Conservation (phyloP, 345 rosid genomes). For the Bruguiera parviflora region DNA sequence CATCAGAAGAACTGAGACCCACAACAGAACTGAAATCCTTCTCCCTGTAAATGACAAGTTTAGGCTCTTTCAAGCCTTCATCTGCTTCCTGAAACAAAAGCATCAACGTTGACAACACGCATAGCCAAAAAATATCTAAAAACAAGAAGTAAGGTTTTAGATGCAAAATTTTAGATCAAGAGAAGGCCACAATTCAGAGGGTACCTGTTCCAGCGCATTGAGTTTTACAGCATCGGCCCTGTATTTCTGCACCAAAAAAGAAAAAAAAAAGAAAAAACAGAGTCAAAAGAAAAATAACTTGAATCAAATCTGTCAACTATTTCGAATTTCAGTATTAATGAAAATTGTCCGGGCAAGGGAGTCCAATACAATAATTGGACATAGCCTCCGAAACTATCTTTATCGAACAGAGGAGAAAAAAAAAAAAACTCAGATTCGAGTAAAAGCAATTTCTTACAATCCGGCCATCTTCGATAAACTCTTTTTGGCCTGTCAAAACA, state of each 20-base stretch:
- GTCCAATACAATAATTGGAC: not conserved
- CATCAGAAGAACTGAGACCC: slow-evolving; percentile 27
- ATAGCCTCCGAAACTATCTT: not conserved
- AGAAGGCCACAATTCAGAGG: too few species aligned
- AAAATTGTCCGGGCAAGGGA: not conserved
- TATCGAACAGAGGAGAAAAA: not conserved
- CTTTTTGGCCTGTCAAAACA: slow-evolving; percentile 53
- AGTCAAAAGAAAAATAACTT: not conserved
- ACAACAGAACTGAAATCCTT: slow-evolving; percentile 42
- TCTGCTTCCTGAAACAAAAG: slow-evolving; percentile 54
- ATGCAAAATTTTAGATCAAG: too few species aligned
- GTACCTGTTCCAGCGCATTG: slow-evolving; percentile 58
- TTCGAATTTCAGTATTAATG: not conserved
- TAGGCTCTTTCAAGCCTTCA: slow-evolving; percentile 63
- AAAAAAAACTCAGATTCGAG: slow-evolving; percentile 9
- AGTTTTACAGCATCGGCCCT: slow-evolving; percentile 46
- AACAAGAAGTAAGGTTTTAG: not conserved
- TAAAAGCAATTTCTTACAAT: slow-evolving; percentile 42
- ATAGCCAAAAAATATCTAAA: not conserved
- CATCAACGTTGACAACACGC: slow-evolving; percentile 10
- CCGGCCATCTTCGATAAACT: slow-evolving; percentile 55
- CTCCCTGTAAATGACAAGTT: slow-evolving; percentile 54
- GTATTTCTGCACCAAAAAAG: slow-evolving; percentile 52
- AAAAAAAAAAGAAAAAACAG: not conserved
- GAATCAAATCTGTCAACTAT: not conserved